These are phyloP conservation scores for Schizosaccharomyces japonicus DNA, from an alignment of 805 yeast species.

Conservation along the genomic window DNA sequence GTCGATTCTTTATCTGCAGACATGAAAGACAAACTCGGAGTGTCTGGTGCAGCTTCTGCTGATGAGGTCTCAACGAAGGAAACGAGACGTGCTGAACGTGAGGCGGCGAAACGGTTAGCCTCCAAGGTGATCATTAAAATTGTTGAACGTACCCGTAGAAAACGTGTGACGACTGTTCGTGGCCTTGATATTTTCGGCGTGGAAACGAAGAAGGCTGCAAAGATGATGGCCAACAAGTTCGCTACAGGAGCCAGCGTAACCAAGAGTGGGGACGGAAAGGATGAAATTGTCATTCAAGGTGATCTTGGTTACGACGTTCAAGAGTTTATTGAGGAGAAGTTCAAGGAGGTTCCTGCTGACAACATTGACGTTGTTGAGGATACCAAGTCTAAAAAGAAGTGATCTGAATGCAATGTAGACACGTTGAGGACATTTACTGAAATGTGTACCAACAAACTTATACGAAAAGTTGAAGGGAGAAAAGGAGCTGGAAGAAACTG, in stretches of 20 bases:
- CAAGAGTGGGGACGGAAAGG: slow-evolving; percentile 74
- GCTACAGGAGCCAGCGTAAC: slow-evolving; percentile 91
- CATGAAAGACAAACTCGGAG: slow-evolving; percentile 18
- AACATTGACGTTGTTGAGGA: slow-evolving; percentile 79
- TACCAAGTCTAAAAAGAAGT: slow-evolving; percentile 43
- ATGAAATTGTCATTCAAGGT: slow-evolving; percentile 80
- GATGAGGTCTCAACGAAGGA: slow-evolving; percentile 38
- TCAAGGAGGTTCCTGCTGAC: slow-evolving; percentile 59
- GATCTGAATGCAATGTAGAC: no score
- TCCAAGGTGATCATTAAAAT: slow-evolving; percentile 64
- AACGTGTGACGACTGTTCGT: slow-evolving; percentile 61
- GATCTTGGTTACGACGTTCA: slow-evolving; percentile 85
- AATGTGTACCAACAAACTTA: no score
- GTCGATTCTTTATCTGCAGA: slow-evolving; percentile 15
- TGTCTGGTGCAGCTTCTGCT: slow-evolving; percentile 41
- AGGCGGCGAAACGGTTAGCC: slow-evolving; percentile 50
- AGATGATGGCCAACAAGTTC: slow-evolving; percentile 76
- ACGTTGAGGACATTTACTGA: no score
- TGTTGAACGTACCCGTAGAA: slow-evolving; percentile 73
- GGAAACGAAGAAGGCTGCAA: slow-evolving; percentile 74
- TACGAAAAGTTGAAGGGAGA: no score
- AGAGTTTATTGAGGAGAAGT: slow-evolving; percentile 39
- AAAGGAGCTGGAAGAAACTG: no score
- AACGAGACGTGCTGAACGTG: slow-evolving; percentile 65
- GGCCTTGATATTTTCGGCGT: slow-evolving; percentile 75